Evolutionary conservation across 2,329 filamentous ascomycete species (phyloP).

Genomic region (Colletotrichum sidae): DNA sequence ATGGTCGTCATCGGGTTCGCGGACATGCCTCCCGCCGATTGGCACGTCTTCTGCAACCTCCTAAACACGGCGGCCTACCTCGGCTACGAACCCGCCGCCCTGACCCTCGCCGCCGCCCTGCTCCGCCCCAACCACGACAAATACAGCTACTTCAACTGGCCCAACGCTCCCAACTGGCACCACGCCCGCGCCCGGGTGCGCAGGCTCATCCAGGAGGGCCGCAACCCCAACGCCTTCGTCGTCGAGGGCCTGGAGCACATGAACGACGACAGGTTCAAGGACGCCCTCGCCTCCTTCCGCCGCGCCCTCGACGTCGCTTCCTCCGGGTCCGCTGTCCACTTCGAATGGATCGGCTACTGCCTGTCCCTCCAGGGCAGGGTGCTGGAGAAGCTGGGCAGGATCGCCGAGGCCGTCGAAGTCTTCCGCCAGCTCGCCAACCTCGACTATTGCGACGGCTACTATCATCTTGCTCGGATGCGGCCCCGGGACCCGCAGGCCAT

Average conservation of each 20-base stretch:
- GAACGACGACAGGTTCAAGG: neutral
- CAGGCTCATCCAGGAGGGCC: conserved; percentile 44
- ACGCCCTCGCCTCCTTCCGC: conserved; percentile 16
- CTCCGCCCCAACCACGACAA: neutral
- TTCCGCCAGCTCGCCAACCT: neutral
- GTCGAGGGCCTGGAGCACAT: conserved; percentile 42
- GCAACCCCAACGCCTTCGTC: conserved; percentile 50
- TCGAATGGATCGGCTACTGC: conserved; percentile 33
- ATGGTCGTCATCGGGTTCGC: neutral
- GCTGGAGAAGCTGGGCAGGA: neutral
- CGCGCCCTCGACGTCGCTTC: conserved; percentile 10
- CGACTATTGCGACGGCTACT: neutral
- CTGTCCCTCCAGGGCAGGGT: neutral
- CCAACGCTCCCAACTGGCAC: conserved; percentile 31
- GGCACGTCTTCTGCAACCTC: conserved; percentile 33
- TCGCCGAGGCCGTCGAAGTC: neutral
- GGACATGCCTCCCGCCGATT: neutral
- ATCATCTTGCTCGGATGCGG: neutral
- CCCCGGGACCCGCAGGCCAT: neutral
- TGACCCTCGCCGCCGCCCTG: conserved; percentile 35
- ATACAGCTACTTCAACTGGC: conserved; percentile 38
- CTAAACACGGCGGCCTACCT: conserved; percentile 48
- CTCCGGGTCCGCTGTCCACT: neutral
- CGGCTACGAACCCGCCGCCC: conserved; percentile 46
- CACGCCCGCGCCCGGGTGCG: conserved; percentile 45